Evolutionary conservation across 2,329 filamentous ascomycete genomes (phyloP), one percentile per base, ranked within the genome.

Genomic region (Colletotrichum salicis): DNA sequence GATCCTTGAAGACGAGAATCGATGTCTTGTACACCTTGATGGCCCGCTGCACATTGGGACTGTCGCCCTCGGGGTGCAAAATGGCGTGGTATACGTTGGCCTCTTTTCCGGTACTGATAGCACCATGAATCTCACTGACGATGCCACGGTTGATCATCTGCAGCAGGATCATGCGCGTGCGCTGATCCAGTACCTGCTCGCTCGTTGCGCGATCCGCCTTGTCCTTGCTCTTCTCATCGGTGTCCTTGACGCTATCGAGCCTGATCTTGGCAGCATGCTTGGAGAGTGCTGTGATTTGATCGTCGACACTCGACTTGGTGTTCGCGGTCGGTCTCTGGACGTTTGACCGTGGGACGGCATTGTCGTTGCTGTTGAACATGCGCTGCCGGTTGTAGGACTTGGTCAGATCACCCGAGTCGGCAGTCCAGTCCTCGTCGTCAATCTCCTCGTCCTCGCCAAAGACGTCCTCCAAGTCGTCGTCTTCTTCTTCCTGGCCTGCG

Each of bases 11-110:
- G 29, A 97, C 95, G 37, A 99, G 86, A 75, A 99, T 99, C 66
- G 94, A 93, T 8, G 96, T 99, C 88, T 99, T 99, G 90, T 99
- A 99, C 62, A 99, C 94, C 84, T 99, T 99, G 86, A 98, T 95
- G 13, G 96, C 96, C 60, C 94, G 90, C 78, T 97, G 94, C 0
- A 91, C 83, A 1, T 89, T 84, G 24, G 87, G 83, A 11, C 88
- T 87, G 7, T 90, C 85, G n/a, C 85, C 85, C 1, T 87, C 85
- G 1, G 86, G 84, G 61, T 90, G 85, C 3, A 91, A 88, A 12
- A 97, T 88, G 22, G 96, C 95, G 74, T 97, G 94, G 83, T 99
- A 99, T 31, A 99, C 96, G 80, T 99, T 99, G 72, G 96, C 96
- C 82, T 99, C 96, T 81, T 99, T 99, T 67, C 96, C 96, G 0